These are phyloP conservation scores for Cavenderia fasciculata DNA, from an alignment of 78 protist genomes.

Conservation along the genomic window DNA sequence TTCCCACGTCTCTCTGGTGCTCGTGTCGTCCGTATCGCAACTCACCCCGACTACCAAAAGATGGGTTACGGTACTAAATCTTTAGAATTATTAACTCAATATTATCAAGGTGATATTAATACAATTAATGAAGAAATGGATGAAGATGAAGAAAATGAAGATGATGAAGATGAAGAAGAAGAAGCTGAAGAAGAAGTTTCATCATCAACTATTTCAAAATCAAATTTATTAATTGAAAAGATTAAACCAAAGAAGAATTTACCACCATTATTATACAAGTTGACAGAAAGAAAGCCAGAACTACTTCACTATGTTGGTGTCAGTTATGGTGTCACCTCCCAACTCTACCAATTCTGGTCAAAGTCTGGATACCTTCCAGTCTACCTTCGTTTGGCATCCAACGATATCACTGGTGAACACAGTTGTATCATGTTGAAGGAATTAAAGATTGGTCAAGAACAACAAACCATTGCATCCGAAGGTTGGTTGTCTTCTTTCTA, in stretches of 20 bases:
- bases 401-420: conserved; percentile 99
- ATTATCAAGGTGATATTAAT: conserved; percentile 89
- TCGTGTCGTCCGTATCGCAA: conserved; percentile 98
- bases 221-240: conserved; percentile 21
- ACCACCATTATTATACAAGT: conserved; percentile 90
- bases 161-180: conserved; percentile 4
- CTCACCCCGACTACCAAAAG: conserved; percentile 93
- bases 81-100: conserved; percentile 84
- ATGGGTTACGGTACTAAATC: conserved; percentile 98
- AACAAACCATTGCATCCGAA: neutral
- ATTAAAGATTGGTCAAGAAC: neutral
- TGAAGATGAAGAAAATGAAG: neutral
- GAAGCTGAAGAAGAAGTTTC: neutral
- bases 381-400: conserved; percentile 90
- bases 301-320: conserved; percentile 97
- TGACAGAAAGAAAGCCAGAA: conserved; percentile 87
- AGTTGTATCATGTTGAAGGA: conserved; percentile 94
- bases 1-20: conserved; percentile 97
- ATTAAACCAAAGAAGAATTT: conserved; percentile 77
- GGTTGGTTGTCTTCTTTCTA: conserved; percentile 57
- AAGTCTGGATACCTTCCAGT: conserved; percentile 71
- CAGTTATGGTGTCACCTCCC: conserved; percentile 90
- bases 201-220: neutral
- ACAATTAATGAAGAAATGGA: neutral
- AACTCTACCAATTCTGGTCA: conserved; percentile 94